These are phyloP conservation scores for Nemania sp. DNA, from an alignment of 2,329 filamentous ascomycete genomes.

Conservation along the genomic window DNA sequence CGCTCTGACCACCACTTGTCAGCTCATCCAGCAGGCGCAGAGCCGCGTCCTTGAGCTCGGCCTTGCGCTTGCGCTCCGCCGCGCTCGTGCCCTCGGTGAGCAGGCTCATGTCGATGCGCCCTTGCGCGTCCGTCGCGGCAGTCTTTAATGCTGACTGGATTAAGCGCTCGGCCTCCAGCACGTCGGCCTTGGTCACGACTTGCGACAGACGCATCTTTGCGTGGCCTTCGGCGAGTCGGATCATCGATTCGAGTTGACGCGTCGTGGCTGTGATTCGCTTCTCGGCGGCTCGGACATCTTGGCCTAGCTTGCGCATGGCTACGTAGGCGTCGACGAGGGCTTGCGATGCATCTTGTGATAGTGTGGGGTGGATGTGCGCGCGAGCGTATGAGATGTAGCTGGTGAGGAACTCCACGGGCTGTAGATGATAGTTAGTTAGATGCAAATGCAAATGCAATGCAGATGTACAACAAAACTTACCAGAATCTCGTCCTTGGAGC, in stretches of 20 bases:
- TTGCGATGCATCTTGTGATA: conserved; percentile 78
- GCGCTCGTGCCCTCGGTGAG: conserved; percentile 92
- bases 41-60: conserved; percentile 82
- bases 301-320: conserved; percentile 90
- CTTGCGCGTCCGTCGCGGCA: conserved; percentile 89
- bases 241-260: conserved; percentile 96
- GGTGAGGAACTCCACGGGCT: conserved; percentile 94
- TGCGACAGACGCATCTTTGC: conserved; percentile 91
- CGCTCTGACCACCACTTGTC: conserved; percentile 66
- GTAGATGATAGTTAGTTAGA: conserved; percentile 34
- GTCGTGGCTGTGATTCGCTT: conserved; percentile 98
- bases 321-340: conserved; percentile 88
- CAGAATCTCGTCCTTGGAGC: conserved; percentile 74
- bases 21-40: conserved; percentile 79
- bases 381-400: conserved; percentile 97
- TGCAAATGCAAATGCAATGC: background rate
- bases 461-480: conserved; percentile 54
- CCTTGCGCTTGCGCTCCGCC: conserved; percentile 78
- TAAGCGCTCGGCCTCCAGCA: conserved; percentile 85
- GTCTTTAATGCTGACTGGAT: conserved; percentile 96
- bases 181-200: conserved; percentile 78
- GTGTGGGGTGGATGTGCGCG: conserved; percentile 77
- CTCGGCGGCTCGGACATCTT: conserved; percentile 83
- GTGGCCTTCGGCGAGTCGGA: conserved; percentile 92
- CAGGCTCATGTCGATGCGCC: conserved; percentile 94